Evolutionary conservation across 116 monocot genomes (phyloP), one percentile per base, ranked within the genome.

Genomic region (Trichopus zeylanicus): DNA sequence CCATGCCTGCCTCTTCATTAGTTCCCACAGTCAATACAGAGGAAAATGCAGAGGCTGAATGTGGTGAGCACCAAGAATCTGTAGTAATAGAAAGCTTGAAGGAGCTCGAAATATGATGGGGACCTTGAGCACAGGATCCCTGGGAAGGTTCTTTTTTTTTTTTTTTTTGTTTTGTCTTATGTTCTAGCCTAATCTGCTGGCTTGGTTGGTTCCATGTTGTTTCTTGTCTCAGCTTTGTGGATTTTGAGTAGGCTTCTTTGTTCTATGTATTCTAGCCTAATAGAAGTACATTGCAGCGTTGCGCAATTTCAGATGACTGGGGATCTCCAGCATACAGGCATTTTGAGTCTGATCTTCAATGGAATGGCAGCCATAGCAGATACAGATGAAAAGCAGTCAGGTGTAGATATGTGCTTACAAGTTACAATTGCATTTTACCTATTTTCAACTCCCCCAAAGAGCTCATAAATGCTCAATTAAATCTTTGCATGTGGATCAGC

Each of bases 1-100:
- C 39, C 13, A 37, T 61, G n/a, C 31, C 51, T 72, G 52, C n/a
- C n/a, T n/a, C n/a, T n/a, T n/a, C n/a, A n/a, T 21, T 28, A 48
- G 26, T 4, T 21, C 9, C 30, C 15, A 29, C 18, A 25, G 18
- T 29, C 48, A 7, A 15, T 63, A 10, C 46, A 34, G 65, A 56
- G 39, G 48, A 48, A 6, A 32, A 29, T 15, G 34, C 23, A 21
- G 59, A 47, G 20, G 53, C 22, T 16, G 48, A 5, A 22, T 29
- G 22, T 10, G 39, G 47, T 1, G 56, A 61, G 48, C 46, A 33
- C 12, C 29, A 42, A 32, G 56, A 26, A 19, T n/a, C 55, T 57
- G 33, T 42, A 23, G 61, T 12, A 19, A 55, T 66, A 21, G 66
- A 76, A 31, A 39, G 55, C 15, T 32, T 76, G 70, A 70, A 71